These are phyloP conservation scores for Halophytophthora polymorphica DNA, from an alignment of 352 stramenopile species.

Conservation along the genomic window DNA sequence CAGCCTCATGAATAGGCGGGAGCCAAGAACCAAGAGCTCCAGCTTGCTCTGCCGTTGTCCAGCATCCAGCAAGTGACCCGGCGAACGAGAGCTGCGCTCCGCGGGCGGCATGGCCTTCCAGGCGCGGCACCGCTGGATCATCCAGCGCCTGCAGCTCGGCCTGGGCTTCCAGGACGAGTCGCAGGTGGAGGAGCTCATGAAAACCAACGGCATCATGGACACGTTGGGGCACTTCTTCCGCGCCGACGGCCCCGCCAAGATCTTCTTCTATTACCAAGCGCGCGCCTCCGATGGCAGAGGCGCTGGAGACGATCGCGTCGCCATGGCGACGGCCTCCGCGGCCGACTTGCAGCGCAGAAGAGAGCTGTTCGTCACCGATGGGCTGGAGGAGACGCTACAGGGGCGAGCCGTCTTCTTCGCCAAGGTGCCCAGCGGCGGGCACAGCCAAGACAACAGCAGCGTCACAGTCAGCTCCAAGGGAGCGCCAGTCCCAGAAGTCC, in stretches of 20 bases:
- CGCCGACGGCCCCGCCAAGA: constrained; percentile 53
- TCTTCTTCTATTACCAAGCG: constrained; percentile 81
- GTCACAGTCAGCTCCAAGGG: neutral
- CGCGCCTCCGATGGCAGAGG: constrained; percentile 13
- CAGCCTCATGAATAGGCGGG: too few species aligned
- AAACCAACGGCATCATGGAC: constrained; percentile 79
- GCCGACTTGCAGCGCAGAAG: constrained; percentile 15
- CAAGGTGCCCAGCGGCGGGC: constrained; percentile 36
- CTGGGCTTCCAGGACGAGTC: constrained; percentile 73
- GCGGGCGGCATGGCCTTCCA: constrained; percentile 70
- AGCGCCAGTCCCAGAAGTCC: constrained; percentile 1
- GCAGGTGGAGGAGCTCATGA: constrained; percentile 78
- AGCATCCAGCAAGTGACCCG: too few species aligned
- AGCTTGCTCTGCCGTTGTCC: too few species aligned
- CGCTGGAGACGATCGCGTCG: constrained; percentile 1
- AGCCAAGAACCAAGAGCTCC: too few species aligned
- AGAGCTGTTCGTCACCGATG: constrained; percentile 85
- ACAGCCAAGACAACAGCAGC: constrained; percentile 2
- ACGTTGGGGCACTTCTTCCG: constrained; percentile 71
- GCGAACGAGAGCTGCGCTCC: too few species aligned
- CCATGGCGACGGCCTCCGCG: constrained; percentile 5
- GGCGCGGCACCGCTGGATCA: constrained; percentile 80
- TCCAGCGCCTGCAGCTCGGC: constrained; percentile 72
- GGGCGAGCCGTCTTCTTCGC: constrained; percentile 74
- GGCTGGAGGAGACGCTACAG: constrained; percentile 61